Evolutionary conservation across 805 yeast species (phyloP), one percentile per base, ranked within the genome.

Genomic region (Metschnikowia hibisci): DNA sequence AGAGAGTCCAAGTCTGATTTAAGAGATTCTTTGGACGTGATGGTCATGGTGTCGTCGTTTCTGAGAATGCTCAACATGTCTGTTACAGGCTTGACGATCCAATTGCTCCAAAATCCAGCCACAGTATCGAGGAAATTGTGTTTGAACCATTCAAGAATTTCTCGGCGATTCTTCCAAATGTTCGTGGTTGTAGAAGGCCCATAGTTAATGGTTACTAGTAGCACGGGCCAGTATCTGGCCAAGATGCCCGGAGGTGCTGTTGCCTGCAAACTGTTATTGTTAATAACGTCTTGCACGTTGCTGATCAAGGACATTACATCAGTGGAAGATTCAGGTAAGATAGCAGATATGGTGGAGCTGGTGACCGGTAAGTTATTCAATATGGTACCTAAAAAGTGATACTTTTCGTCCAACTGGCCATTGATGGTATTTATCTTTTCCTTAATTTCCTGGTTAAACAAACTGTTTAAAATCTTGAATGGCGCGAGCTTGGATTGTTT

Each of bases 1-100:
- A 91, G 71, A 2, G 96, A 84, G 35, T 80, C 78, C 51, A 88
- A 67, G 54, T 90, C 97, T 0, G 93, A 78, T 29, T 77, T 74
- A 13, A 93, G 69, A 1, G 96, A 84, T 42, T 85, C 84, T 58
- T 84, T 84, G 3, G 91, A 80, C 64, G 87, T 81, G 16, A 89
- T 76, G 0, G 96, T 84, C 34, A 89, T 78, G 32, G 61, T 57
- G 12, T 84, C 84, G 58, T 90, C 97, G 61, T 87, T 93, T 41
- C 93, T 74, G n/a, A 91, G 81, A 0, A 95, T 88, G 36, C 78
- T 74, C 51, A 87, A 66, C 50, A 91, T 82, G 53, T 85, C 82
- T 32, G 69, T 67, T 14, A 86, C 57, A 1, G 98, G 99, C 35
- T 76, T 75, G 32, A 87, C 66, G 3, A 91, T 75, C 98, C 99